A percentile compares a stretch with the other conserved stretches of the same genome.
phyloP scores from a whole-genome alignment of 257 asterid genomes.

The Gentiana macrophylla region DNA sequence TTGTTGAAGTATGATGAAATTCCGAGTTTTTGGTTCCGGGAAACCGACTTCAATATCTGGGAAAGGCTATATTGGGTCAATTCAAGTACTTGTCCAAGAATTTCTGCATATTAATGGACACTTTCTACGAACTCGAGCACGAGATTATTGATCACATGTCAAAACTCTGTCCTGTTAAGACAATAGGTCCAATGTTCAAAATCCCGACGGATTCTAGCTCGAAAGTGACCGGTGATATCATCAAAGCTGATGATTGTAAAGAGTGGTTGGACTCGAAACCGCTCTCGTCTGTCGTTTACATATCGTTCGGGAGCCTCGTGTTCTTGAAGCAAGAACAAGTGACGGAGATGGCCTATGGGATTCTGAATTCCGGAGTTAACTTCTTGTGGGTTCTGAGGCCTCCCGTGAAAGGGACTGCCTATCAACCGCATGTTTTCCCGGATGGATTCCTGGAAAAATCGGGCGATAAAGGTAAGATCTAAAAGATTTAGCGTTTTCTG shows the following conservation, averaged over 20 bases:
- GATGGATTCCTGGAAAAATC: slow-evolving; percentile 31
- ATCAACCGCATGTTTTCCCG: slow-evolving; percentile 31
- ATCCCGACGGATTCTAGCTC: background rate
- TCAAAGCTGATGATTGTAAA: slow-evolving; percentile 32
- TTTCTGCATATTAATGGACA: background rate
- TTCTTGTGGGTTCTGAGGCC: background rate
- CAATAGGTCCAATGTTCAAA: slow-evolving; percentile 70
- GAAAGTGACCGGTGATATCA: slow-evolving; percentile 29
- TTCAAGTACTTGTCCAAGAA: too few relatives aligned
- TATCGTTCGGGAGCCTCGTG: slow-evolving; percentile 73
- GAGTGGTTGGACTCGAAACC: slow-evolving; percentile 7
- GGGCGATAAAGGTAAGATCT: background rate
- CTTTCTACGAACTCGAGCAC: slow-evolving; percentile 48
- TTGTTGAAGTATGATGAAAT: slow-evolving; percentile 33
- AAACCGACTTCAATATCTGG: slow-evolving; percentile 18
- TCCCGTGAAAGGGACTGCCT: background rate
- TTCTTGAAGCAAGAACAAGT: slow-evolving; percentile 50
- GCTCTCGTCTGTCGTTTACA: slow-evolving; percentile 47
- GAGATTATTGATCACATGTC: slow-evolving; percentile 34
- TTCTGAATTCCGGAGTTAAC: background rate
- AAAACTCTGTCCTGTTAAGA: slow-evolving; percentile 32
- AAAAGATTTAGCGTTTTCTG: slow-evolving; percentile 15
- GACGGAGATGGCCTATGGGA: slow-evolving; percentile 57
- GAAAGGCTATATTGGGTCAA: slow-evolving; percentile 17
- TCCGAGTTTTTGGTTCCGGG: slow-evolving; percentile 52